phyloP scores from a whole-genome alignment of 345 rosid species.

The Bruguiera gymnorhiza region DNA sequence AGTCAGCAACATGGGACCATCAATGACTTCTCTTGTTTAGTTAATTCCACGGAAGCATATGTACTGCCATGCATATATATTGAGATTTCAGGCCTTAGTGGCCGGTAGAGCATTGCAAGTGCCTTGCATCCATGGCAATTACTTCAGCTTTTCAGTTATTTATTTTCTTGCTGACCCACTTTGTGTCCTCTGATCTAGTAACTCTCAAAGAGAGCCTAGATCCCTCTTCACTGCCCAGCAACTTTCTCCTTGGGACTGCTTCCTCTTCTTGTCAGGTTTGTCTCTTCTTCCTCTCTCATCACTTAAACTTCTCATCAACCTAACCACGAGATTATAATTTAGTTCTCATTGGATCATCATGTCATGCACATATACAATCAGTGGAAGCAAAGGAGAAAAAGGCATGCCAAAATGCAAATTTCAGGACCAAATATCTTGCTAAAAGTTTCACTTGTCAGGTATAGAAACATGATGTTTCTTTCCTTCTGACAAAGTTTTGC shows the following conservation, averaged over 20 bases:
- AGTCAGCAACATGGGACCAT: too few relatives aligned
- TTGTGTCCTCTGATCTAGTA: conserved; percentile 2
- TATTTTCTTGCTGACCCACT: conserved; percentile 7
- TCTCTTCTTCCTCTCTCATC: neutral
- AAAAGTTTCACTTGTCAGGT: too few relatives aligned
- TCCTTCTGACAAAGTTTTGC: neutral
- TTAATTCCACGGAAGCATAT: too few relatives aligned
- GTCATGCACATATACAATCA: neutral
- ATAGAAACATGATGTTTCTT: too few relatives aligned
- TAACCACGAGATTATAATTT: too few relatives aligned
- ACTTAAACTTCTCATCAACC: too few relatives aligned
- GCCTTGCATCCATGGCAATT: neutral
- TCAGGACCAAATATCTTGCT: too few relatives aligned
- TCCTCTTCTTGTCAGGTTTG: conserved; percentile 33
- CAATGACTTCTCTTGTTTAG: too few relatives aligned
- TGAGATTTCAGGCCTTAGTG: too few relatives aligned
- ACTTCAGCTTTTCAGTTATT: neutral
- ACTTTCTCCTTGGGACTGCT: conserved; percentile 30
- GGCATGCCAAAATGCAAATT: too few relatives aligned
- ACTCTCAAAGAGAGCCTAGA: neutral
- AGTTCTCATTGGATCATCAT: neutral
- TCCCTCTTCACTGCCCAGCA: conserved; percentile 12
- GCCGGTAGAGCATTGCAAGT: too few relatives aligned
- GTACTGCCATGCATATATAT: too few relatives aligned
- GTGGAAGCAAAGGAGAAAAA: neutral